Conservation (phyloP, 768 basidiomycete genomes). For the Phlebiopsis flavidoalba region DNA sequence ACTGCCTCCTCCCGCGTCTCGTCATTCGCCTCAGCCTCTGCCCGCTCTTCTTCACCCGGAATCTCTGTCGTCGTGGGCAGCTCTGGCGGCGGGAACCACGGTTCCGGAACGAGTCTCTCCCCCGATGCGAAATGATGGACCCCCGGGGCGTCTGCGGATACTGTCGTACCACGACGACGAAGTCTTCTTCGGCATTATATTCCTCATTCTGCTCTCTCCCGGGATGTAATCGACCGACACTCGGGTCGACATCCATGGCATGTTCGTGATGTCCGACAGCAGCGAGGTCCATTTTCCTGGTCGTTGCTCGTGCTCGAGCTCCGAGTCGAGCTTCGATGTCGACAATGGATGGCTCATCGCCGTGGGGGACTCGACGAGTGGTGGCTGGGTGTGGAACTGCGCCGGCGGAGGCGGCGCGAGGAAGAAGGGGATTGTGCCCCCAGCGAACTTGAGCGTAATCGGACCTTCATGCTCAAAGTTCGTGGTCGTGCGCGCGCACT, state of each 20-base stretch:
- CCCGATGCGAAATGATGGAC: neutral
- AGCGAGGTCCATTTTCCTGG: neutral
- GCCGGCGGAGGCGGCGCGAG: slow-evolving; percentile 6
- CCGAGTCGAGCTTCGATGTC: slow-evolving; percentile 7
- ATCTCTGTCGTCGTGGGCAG: slow-evolving; percentile 2
- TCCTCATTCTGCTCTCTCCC: slow-evolving; percentile 3
- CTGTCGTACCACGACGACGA: slow-evolving; percentile 14
- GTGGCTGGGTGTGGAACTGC: neutral
- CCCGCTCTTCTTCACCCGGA: slow-evolving; percentile 4
- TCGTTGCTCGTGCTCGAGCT: neutral
- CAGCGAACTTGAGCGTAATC: slow-evolving; percentile 3
- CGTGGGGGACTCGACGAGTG: neutral
- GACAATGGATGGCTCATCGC: neutral
- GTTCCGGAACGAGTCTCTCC: slow-evolving; percentile 5
- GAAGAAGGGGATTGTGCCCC: slow-evolving; percentile 2
- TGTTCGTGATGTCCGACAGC: slow-evolving; percentile 5
- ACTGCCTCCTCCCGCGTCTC: slow-evolving; percentile 1
- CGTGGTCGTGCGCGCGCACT: neutral
- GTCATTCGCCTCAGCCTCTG: neutral
- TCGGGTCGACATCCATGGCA: slow-evolving; percentile 13
- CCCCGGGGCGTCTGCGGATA: slow-evolving; percentile 4
- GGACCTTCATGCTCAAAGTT: neutral
- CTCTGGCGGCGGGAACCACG: slow-evolving; percentile 14
- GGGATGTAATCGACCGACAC: slow-evolving; percentile 13
- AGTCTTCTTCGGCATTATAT: slow-evolving; percentile 3